Conservation (phyloP, 495 filamentous ascomycete genomes). For the Penicillium cinerascens region DNA sequence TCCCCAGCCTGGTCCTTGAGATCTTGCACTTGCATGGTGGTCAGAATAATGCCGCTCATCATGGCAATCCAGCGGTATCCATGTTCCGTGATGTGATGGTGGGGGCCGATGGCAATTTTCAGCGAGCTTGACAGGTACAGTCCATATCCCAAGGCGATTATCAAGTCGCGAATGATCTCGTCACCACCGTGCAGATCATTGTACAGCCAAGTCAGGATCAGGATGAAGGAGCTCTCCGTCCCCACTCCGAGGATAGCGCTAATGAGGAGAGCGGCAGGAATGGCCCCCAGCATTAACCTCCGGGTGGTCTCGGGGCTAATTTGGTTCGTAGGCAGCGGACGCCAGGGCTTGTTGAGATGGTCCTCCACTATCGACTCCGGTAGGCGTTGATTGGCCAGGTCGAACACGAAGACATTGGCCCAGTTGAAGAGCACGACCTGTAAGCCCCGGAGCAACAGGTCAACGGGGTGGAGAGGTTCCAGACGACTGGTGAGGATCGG, state of each 20-base stretch:
- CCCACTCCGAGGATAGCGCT: constrained; percentile 32
- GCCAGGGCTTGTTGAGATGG: constrained; percentile 56
- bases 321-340: constrained; percentile 44
- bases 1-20: constrained; percentile 49
- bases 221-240: constrained; percentile 29
- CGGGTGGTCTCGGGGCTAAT: constrained; percentile 37
- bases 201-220: constrained; percentile 48
- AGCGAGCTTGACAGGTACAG: constrained; percentile 5
- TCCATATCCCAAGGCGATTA: constrained; percentile 37
- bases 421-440: constrained; percentile 15
- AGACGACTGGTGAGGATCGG: constrained; percentile 3
- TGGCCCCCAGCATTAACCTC: constrained; percentile 27
- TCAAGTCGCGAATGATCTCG: constrained; percentile 40
- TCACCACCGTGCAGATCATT: constrained; percentile 52
- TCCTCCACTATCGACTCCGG: constrained; percentile 8
- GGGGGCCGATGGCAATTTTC: background rate
- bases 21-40: constrained; percentile 54
- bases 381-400: constrained; percentile 10
- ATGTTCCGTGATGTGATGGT: constrained; percentile 2
- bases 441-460: background rate
- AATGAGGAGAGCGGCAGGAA: constrained; percentile 32
- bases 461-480: background rate
- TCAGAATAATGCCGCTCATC: constrained; percentile 41
- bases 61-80: constrained; percentile 40
- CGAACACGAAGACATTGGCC: constrained; percentile 13